Base-by-base conservation (phyloP, 1,284 basidiomycete genomes). In the Cryptococcus sp. region DNA sequence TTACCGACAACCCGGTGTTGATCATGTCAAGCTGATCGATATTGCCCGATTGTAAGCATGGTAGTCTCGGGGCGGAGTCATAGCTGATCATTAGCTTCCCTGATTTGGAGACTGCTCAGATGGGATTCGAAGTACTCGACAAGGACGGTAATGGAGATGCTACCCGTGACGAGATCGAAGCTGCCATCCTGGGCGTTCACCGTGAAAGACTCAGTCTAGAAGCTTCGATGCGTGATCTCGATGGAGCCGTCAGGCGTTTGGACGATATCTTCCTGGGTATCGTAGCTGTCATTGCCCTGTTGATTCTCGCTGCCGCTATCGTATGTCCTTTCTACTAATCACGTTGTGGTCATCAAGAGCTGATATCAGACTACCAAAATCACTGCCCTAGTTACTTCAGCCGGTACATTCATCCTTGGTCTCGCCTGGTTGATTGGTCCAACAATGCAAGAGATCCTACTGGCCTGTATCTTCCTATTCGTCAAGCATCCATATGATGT, bases 401-500 rank as follows among this genome's bases (percentile, higher is more conserved):
- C 88, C 39, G 87, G 88, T 23, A 88, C 88, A 0, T 78, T 91
- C 48, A 79, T 91, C 52, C 85, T 93, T 46, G 88, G 87, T 70
- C 78, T 92, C 44, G 88, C 87, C 54, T 94, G 90, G 90, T 82
- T 94, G 51, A 91, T 97, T 59, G 88, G 90, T 39, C 79, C 74
- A 7, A 79, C 79, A 1, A 77, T 78, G 49, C 74, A 78, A 55
- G 78, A 79, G 61, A 76, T 79, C 31, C 62, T 77, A 62, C 74
- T 68, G 63, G 70, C 76, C 60, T 71, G 69, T 72, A 87, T 91
- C 62, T 91, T 92, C 79, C 77, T 92, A 28, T 92, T 93, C 74
- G 81, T 92, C 66, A 82, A 82, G 70, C 86, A 91, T 71, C 87
- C 88, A 0, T 92, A 86, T 78, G 90, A 93, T 72, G 89, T 93